Base-by-base conservation (phyloP, 495 filamentous ascomycete genomes). In the Hypomontagnella monticulosa region DNA sequence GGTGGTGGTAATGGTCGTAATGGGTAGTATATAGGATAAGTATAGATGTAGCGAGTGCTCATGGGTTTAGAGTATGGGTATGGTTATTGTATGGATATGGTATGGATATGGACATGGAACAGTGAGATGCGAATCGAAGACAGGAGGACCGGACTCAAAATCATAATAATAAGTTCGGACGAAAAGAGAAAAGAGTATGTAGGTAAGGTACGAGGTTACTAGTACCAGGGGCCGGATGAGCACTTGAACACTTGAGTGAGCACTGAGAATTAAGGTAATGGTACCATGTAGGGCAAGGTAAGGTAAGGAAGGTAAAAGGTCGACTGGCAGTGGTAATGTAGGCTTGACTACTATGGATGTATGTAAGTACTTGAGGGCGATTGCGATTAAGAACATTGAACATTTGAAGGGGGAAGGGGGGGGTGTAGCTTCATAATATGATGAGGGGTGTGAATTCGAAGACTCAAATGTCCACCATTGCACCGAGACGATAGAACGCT, bases 401-500 rank as follows among this genome's bases (percentile, higher is more conserved):
- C n/a, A n/a, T n/a, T n/a, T n/a, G n/a, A n/a, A n/a, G n/a, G 49
- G 36, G 49, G 55, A 33, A 47, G 59, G 46, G 48, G 56, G 55
- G 66, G 4, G 66, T 55, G 66, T 64, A 27, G 52, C 47, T 62
- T 62, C 8, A 42, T 16, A 40, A 34, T 47, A 55, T 20, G 53
- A 58, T 37, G 51, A 61, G 54, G 54, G 55, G 64, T 54, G 55
- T 49, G 53, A n/a, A 50, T 36, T 58, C 47, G 10, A 18, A 54
- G 38, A n/a, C n/a, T n/a, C n/a, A n/a, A 50, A 60, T 63, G 57
- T 57, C 60, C 60, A 61, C 66, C 51, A 51, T 69, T 64, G 60
- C 66, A 64, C 66, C 55, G 66, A 69, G 51, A 64, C 54, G 47
- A 51, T 53, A 61, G 54, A 40, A 30, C 36, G 9, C 10, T 47